A percentile compares a stretch with the other conserved stretches of the same genome.
Evolutionary conservation across 108 stramenopile genomes (phyloP).

Genomic region (Schizochytrium sp.): DNA sequence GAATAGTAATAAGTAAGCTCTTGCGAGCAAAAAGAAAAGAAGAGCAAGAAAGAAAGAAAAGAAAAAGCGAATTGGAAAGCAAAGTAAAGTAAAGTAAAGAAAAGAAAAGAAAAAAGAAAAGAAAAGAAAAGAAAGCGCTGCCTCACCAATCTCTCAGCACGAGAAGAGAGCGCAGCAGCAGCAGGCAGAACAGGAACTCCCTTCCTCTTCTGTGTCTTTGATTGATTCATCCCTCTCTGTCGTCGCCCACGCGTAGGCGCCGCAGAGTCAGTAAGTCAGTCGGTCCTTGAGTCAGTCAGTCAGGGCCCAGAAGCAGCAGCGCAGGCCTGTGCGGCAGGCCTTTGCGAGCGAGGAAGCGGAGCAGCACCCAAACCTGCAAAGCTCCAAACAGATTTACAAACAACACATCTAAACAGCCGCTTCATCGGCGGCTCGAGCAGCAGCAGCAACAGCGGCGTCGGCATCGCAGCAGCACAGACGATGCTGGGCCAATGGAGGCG

Average conservation of each 20-base stretch:
- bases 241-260: too few relatives aligned
- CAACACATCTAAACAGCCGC: too few relatives aligned
- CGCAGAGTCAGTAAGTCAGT: too few relatives aligned
- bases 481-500: slow-evolving; percentile 8
- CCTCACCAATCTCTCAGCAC: not conserved
- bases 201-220: too few relatives aligned
- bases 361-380: too few relatives aligned
- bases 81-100: not conserved
- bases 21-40: not conserved
- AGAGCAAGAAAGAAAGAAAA: not conserved
- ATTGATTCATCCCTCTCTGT: too few relatives aligned
- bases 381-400: too few relatives aligned
- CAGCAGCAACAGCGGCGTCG: not conserved
- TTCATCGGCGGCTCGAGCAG: not conserved
- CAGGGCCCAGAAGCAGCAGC: too few relatives aligned
- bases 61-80: not conserved
- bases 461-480: not conserved
- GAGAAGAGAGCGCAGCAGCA: not conserved
- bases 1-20: too few relatives aligned
- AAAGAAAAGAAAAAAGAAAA: not conserved
- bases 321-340: too few relatives aligned
- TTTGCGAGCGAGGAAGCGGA: too few relatives aligned
- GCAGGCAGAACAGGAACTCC: not conserved
- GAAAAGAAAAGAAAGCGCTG: not conserved
- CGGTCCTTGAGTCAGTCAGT: too few relatives aligned